Conservation (phyloP, 2,329 filamentous ascomycete species). For the Ustulina deusta region DNA sequence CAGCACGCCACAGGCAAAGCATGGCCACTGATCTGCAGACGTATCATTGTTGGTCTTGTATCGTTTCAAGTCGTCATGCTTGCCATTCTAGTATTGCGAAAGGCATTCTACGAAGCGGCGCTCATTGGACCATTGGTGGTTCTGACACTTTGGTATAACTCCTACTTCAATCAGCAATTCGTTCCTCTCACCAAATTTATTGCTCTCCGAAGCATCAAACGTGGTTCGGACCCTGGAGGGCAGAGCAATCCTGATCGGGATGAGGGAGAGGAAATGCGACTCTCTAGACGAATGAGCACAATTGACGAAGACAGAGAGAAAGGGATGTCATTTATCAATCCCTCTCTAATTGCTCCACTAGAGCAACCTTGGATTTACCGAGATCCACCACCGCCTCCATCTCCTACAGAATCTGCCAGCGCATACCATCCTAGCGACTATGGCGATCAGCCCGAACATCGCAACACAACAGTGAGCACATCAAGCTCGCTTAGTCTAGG, state of each 20-base stretch:
- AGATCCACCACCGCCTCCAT: constrained; percentile 61
- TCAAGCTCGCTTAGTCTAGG: constrained; percentile 49
- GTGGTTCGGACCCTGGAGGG: constrained; percentile 65
- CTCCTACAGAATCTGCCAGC: constrained; percentile 39
- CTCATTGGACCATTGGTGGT: constrained; percentile 81
- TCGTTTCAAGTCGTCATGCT: constrained; percentile 94
- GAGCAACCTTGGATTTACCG: constrained; percentile 76
- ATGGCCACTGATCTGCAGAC: constrained; percentile 97
- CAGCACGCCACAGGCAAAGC: constrained; percentile 93
- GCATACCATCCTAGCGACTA: constrained; percentile 34
- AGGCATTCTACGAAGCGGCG: constrained; percentile 78
- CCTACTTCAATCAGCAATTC: constrained; percentile 83
- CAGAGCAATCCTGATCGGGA: constrained; percentile 58
- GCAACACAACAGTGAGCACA: constrained; percentile 44
- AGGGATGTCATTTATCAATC: constrained; percentile 79
- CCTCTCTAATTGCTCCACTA: constrained; percentile 77
- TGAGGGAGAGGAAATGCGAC: constrained; percentile 53
- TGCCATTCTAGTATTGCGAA: constrained; percentile 81
- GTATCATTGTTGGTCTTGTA: constrained; percentile 84
- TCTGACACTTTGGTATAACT: constrained; percentile 88
- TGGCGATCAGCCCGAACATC: constrained; percentile 28
- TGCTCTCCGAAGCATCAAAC: constrained; percentile 84
- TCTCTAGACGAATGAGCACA: constrained; percentile 69
- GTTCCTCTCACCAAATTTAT: constrained; percentile 93
- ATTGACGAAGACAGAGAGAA: constrained; percentile 79